Conservation (phyloP, 2,329 filamentous ascomycete genomes). For the Cladobotryum mycophilum region DNA sequence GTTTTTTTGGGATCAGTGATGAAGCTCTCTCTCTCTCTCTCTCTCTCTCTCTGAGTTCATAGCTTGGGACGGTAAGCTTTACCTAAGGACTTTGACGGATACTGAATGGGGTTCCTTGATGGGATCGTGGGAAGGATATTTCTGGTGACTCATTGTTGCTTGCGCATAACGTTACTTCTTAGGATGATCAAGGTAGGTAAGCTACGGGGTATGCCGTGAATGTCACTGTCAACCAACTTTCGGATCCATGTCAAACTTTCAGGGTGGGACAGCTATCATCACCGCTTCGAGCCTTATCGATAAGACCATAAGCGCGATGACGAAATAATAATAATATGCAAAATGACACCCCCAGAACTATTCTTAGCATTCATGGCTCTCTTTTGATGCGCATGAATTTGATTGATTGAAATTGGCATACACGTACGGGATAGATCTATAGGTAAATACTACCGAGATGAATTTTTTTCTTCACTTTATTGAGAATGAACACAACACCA, state of each 20-base stretch:
- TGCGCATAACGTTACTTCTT: not conserved
- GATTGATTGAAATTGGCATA: not conserved
- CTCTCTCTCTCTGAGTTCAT: not conserved
- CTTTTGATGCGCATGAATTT: not conserved
- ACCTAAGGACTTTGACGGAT: conserved; percentile 71
- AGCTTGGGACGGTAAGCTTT: conserved; percentile 17
- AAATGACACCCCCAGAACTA: too few relatives aligned
- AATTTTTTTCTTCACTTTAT: too few relatives aligned
- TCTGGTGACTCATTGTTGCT: conserved; percentile 49
- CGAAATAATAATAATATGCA: not conserved
- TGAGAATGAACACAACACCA: not conserved
- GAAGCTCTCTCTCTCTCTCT: too few relatives aligned
- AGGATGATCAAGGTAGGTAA: not conserved
- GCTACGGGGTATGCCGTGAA: not conserved
- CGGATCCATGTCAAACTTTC: not conserved
- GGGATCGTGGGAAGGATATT: conserved; percentile 50
- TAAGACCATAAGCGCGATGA: conserved; percentile 1
- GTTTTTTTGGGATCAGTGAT: conserved; percentile 8
- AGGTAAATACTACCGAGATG: not conserved
- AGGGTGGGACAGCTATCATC: not conserved
- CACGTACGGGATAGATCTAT: not conserved
- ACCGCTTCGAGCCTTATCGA: conserved; percentile 3
- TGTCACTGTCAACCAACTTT: not conserved
- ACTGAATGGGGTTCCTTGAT: conserved; percentile 72
- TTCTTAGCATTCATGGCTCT: too few relatives aligned